Evolutionary conservation across 441 rosid species (phyloP).

Genomic region (Cnidoscolus chayamansa): DNA sequence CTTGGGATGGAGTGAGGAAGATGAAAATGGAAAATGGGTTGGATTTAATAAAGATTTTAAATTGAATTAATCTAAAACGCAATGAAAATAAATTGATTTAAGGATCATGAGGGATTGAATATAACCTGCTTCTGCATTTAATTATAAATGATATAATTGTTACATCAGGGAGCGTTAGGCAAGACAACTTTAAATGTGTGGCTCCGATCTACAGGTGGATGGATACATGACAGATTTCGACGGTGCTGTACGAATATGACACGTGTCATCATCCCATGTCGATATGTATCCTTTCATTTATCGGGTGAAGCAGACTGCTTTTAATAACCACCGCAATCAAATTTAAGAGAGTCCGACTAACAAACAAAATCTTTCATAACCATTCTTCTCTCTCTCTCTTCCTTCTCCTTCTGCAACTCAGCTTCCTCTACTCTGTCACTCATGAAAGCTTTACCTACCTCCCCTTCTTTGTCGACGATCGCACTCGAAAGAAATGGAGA

Average conservation of each 20-base stretch:
- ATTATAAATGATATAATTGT: too few relatives aligned
- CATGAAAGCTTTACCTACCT: conserved; percentile 38
- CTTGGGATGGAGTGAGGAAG: too few relatives aligned
- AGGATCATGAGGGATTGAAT: too few relatives aligned
- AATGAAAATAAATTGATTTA: too few relatives aligned
- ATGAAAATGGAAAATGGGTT: too few relatives aligned
- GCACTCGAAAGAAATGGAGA: conserved; percentile 15
- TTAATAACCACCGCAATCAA: background rate
- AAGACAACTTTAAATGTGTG: too few relatives aligned
- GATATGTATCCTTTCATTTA: background rate
- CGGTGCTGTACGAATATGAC: background rate
- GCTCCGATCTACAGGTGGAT: too few relatives aligned
- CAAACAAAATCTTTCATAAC: background rate
- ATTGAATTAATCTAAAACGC: too few relatives aligned
- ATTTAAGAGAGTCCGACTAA: background rate
- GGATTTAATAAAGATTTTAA: too few relatives aligned
- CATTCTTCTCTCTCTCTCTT: background rate
- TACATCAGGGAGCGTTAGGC: too few relatives aligned
- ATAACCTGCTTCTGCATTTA: too few relatives aligned
- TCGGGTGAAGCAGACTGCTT: background rate
- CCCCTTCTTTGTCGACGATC: conserved; percentile 26
- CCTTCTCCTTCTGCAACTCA: background rate
- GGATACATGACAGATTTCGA: too few relatives aligned
- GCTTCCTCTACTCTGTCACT: background rate
- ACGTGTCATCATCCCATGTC: background rate